Base-by-base conservation (phyloP, 176 grass and related monocot species). In the Melocanna baccifera region DNA sequence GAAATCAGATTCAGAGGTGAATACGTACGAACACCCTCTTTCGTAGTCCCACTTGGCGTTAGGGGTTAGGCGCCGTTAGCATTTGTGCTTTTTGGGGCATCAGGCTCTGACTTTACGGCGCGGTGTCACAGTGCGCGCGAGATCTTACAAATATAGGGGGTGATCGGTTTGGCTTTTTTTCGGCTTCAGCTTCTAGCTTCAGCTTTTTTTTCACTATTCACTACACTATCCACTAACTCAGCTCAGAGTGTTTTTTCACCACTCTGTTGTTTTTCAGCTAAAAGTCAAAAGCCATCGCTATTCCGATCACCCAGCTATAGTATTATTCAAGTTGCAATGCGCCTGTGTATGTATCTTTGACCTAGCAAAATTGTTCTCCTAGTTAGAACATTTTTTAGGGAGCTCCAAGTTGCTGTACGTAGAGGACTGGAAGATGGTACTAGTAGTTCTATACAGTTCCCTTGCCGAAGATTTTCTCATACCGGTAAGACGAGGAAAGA, bases 11-110 rank as follows among this genome's bases (percentile, higher is more conserved):
- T n/a, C n/a, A n/a, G 34, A 36, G 34, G 4, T 36, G 34, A 36
- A 36, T 36, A 36, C 34, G 34, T 36, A 36, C 34, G 34, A 36
- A 36, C 34, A 36, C 34, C 4, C 34, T 36, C 32, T 34, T 34
- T 34, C 0, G 0, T 20, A 58, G 62, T 20, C 52, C 76, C 71
- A 36, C 52, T 81, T 76, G 88, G 42, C 62, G 55, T 68, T 57
- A 76, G 46, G 10, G 30, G 71, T 67, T 67, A 76, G 82, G 82
- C 72, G 82, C 72, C 34, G 34, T 66, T 55, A 7, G 59, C 71
- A 84, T 26, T 42, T 41, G 43, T 42, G 36, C 5, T 9, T 61
- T 71, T 61, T 45, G 67, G 51, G 55, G 67, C 37, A 32, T 57
- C 51, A 82, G 26, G 25, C n/a, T 81, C 51, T 41, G 73, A 58